Base-by-base conservation (phyloP, 2,329 filamentous ascomycete species). In the Balansia obtecta region DNA sequence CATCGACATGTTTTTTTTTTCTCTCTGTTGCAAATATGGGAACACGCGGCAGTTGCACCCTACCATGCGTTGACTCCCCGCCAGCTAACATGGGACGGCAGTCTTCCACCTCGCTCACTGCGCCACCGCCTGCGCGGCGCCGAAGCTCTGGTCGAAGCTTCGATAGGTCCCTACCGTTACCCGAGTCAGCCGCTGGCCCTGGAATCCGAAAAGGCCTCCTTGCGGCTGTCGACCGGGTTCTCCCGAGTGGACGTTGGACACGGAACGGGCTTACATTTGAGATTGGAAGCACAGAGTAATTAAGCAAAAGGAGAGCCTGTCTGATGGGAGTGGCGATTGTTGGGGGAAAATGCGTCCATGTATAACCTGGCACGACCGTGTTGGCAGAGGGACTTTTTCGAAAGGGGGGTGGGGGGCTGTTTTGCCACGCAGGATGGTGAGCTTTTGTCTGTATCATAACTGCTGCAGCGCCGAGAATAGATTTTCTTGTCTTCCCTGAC, bases 71-170 rank as follows among this genome's bases (percentile, higher is more conserved):
- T 8, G 20, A 7, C 15, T 46, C 13, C 12, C 9, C 33, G 34
- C 22, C 42, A 13, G 20, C 50, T 49, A 46, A 49, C 27, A 4
- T 18, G 11, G 27, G 40, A 9, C 27, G 6, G 12, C 18, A 22
- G 91, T 96, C 79, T 98, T 98, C 86, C 91, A 98, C 74, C 87
- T 98, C 63, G 84, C 87, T 63, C 93, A 97, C 79, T 98, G 93
- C 76, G 88, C 91, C 57, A 87, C 81, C 63, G 76, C 85, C 68
- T 98, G 93, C 69, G 91, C 93, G 56, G 93, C 93, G 50, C 90
- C 91, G 64, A 96, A 95, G 83, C 85, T 98, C 64, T 98, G 88
- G 82, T 80, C 83, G 58, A 75, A 83, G 71, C 86, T 97, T 69
- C 94, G 91, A 80, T 97, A 95, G 79, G 73, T 53, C 39, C 18